phyloP scores from a whole-genome alignment of 2,329 filamentous ascomycete genomes.

The Exophiala calicioides region DNA sequence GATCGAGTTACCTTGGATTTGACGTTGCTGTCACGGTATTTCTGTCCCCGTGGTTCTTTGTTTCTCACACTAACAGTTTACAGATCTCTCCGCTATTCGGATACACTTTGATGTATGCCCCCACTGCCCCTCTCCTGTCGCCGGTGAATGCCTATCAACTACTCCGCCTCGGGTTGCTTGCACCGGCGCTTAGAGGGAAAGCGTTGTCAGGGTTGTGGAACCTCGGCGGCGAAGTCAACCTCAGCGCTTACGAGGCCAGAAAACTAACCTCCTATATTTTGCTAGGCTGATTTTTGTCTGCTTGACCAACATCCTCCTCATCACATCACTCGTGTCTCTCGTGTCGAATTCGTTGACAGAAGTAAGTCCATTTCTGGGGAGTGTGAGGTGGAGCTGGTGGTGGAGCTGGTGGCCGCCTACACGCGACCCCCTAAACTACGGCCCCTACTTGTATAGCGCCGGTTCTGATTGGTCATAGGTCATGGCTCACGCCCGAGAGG shows the following conservation, averaged over 20 bases:
- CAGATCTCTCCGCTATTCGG: constrained; percentile 32
- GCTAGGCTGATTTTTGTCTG: constrained; percentile 59
- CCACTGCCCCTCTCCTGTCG: constrained; percentile 4
- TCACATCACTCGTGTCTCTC: constrained; percentile 60
- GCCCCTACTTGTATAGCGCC: constrained; percentile 4
- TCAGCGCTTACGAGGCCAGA: constrained; percentile 2
- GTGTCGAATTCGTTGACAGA: constrained; percentile 60
- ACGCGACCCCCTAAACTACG: constrained; percentile 14
- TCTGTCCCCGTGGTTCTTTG: neutral
- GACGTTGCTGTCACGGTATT: constrained; percentile 46
- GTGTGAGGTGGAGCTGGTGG: too few species aligned
- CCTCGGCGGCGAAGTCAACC: constrained; percentile 10
- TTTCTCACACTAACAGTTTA: constrained; percentile 11
- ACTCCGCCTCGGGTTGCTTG: constrained; percentile 1
- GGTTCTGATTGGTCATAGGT: constrained; percentile 45
- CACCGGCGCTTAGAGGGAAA: constrained; percentile 15
- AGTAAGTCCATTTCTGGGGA: constrained; percentile 41
- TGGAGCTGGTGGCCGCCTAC: constrained; percentile 18
- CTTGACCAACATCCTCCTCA: constrained; percentile 62
- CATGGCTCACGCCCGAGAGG: constrained; percentile 62
- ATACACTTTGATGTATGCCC: constrained; percentile 31
- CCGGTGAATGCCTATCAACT: neutral
- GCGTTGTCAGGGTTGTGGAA: neutral
- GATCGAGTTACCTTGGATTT: constrained; percentile 60
- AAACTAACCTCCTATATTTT: constrained; percentile 19